Evolutionary conservation across 192 early-diverging fungal genomes (phyloP).

Genomic region (Coemansia sp.): DNA sequence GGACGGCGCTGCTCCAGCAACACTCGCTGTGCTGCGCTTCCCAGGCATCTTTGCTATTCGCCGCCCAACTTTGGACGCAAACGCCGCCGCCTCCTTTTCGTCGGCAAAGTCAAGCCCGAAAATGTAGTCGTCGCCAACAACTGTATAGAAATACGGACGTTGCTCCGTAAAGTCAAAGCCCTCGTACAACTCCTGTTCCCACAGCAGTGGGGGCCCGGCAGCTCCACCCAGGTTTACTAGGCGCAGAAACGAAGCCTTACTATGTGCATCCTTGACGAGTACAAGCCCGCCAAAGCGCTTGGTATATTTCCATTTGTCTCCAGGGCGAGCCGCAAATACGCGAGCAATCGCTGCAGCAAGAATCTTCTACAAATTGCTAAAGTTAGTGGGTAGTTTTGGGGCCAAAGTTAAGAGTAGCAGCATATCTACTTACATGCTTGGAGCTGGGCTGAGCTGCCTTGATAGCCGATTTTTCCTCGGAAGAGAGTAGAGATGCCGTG

Average conservation of each 20-base stretch:
- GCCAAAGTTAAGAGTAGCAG: not conserved
- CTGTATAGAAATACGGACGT: conserved; percentile 67
- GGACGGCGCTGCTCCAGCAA: conserved; percentile 6
- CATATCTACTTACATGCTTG: conserved; percentile 54
- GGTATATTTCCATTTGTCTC: conserved; percentile 70
- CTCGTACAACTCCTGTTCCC: conserved; percentile 81
- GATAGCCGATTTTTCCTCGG: conserved; percentile 65
- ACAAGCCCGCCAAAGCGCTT: conserved; percentile 67
- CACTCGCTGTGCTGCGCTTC: conserved; percentile 21
- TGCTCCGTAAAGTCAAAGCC: conserved; percentile 67
- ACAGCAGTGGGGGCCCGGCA: conserved; percentile 60
- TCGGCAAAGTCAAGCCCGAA: conserved; percentile 74
- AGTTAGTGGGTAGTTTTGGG: not conserved
- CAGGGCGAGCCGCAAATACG: conserved; percentile 70
- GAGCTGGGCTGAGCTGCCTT: conserved; percentile 61
- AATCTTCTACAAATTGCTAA: conserved; percentile 62
- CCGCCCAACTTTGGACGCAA: conserved; percentile 62
- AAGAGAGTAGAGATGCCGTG: conserved; percentile 60
- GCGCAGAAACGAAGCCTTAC: conserved; percentile 67
- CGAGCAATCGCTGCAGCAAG: conserved; percentile 73
- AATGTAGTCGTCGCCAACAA: conserved; percentile 65
- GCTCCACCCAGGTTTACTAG: conserved; percentile 63
- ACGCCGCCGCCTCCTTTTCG: conserved; percentile 63
- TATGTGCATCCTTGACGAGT: conserved; percentile 66
- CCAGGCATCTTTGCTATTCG: conserved; percentile 19